Conservation (phyloP, 129 eudicot species). For the Dittrichia graveolens region DNA sequence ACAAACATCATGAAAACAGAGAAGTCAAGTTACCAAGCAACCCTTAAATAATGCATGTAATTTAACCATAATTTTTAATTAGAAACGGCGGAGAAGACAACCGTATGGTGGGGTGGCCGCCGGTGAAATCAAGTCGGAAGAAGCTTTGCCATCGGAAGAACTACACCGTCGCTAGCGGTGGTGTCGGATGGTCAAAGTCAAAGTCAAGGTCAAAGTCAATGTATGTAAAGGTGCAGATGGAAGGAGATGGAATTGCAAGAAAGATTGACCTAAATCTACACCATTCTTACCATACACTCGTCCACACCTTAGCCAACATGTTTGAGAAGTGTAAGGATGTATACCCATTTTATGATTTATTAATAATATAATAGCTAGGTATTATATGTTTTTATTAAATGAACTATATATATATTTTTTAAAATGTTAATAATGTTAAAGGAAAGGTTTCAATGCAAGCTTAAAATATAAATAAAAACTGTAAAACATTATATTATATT, state of each 20-base stretch:
- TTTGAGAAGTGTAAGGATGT: constrained; percentile 62
- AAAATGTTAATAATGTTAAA: too few relatives aligned
- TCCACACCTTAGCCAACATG: constrained; percentile 49
- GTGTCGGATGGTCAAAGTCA: constrained; percentile 26
- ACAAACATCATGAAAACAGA: too few relatives aligned
- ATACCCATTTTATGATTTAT: not conserved
- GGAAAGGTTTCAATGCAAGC: too few relatives aligned
- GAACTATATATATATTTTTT: too few relatives aligned
- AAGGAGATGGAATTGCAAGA: constrained; percentile 74
- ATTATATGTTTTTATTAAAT: too few relatives aligned
- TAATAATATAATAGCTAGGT: too few relatives aligned
- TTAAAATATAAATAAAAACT: too few relatives aligned
- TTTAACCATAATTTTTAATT: not conserved
- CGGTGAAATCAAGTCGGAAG: constrained; percentile 62
- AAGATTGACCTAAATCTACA: constrained; percentile 56
- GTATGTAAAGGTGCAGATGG: constrained; percentile 84
- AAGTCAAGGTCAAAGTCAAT: constrained; percentile 36
- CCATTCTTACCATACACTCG: constrained; percentile 55
- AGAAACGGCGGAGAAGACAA: constrained; percentile 31
- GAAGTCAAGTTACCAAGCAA: not conserved
- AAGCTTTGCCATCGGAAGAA: constrained; percentile 31
- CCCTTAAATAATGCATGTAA: not conserved
- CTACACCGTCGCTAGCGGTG: too few relatives aligned
- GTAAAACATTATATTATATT: too few relatives aligned
- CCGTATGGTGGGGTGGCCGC: constrained; percentile 70